Percentiles rank a stretch among this genome's conserved stretches.
Conservation (phyloP, 306 rosid genomes). For the Citrullus mucosospermus region DNA sequence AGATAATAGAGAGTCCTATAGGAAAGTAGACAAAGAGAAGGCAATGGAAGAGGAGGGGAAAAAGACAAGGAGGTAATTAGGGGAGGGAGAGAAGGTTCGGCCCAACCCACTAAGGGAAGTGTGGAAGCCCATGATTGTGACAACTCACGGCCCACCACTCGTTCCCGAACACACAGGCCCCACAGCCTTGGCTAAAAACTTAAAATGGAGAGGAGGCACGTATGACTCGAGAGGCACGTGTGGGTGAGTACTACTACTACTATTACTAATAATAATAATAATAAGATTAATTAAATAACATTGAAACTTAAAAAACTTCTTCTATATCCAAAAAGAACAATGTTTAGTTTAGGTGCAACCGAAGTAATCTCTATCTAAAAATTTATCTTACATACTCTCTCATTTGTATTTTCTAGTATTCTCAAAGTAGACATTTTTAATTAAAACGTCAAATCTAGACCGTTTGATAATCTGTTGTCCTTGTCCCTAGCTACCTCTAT, state of each 20-base stretch:
- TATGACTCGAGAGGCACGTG: not conserved
- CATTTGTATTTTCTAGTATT: not conserved
- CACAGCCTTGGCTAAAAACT: not conserved
- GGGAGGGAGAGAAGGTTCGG: not conserved
- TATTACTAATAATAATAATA: too few relatives aligned
- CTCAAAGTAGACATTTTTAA: not conserved
- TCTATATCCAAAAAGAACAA: too few relatives aligned
- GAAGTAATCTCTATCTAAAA: too few relatives aligned
- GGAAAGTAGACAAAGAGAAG: constrained; percentile 3
- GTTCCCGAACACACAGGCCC: not conserved
- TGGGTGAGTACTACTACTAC: not conserved
- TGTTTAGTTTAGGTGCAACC: too few relatives aligned
- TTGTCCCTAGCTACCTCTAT: not conserved
- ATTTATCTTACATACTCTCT: not conserved
- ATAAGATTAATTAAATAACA: too few relatives aligned
- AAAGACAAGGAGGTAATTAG: not conserved
- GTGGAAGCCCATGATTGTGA: constrained; percentile 5
- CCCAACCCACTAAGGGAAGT: constrained; percentile 2
- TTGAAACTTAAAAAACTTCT: too few relatives aligned
- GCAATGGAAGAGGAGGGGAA: not conserved
- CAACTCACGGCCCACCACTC: constrained; percentile 3
- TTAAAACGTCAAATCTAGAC: not conserved
- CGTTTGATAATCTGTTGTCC: not conserved
- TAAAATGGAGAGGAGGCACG: not conserved
- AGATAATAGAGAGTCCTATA: not conserved